Conservation (phyloP, 768 basidiomycete genomes). For the Suillus bovinus region DNA sequence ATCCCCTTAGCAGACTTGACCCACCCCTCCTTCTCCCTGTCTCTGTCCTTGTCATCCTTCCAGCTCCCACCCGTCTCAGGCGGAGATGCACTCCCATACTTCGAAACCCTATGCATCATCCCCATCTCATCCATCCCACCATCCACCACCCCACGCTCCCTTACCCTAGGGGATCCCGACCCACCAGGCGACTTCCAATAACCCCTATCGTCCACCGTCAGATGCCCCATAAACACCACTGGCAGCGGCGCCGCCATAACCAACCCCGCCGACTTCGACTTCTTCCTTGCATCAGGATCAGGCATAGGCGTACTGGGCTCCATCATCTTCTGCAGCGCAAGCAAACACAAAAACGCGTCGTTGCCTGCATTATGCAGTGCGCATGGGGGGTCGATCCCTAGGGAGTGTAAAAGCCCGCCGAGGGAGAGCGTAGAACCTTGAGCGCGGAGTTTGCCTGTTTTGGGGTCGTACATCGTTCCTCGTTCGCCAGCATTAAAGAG, state of each 20-base stretch:
- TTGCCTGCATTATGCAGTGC: conserved; percentile 76
- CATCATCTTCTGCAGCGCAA: conserved; percentile 67
- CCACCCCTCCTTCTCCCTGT: conserved; percentile 6
- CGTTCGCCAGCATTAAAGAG: conserved; percentile 61
- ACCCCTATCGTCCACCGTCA: background rate
- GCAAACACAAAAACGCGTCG: conserved; percentile 69
- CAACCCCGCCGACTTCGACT: conserved; percentile 16
- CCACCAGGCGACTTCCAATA: conserved; percentile 11
- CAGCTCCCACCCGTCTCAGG: background rate
- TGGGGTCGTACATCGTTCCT: conserved; percentile 60
- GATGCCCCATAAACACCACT: background rate
- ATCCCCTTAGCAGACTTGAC: background rate
- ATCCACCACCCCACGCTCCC: background rate
- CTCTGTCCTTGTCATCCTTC: background rate
- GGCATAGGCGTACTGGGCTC: conserved; percentile 47
- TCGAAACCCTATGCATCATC: conserved; percentile 30
- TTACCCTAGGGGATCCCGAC: conserved; percentile 11
- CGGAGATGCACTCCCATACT: conserved; percentile 13
- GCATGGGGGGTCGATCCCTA: conserved; percentile 42
- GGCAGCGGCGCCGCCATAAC: conserved; percentile 12
- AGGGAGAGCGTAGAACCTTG: conserved; percentile 62
- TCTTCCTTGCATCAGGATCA: conserved; percentile 11
- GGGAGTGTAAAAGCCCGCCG: conserved; percentile 59
- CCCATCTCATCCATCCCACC: conserved; percentile 42
- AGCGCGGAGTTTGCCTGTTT: conserved; percentile 51